These are phyloP conservation scores for Extremus antarcticus DNA, from an alignment of 495 filamentous ascomycete genomes.

Conservation along the genomic window DNA sequence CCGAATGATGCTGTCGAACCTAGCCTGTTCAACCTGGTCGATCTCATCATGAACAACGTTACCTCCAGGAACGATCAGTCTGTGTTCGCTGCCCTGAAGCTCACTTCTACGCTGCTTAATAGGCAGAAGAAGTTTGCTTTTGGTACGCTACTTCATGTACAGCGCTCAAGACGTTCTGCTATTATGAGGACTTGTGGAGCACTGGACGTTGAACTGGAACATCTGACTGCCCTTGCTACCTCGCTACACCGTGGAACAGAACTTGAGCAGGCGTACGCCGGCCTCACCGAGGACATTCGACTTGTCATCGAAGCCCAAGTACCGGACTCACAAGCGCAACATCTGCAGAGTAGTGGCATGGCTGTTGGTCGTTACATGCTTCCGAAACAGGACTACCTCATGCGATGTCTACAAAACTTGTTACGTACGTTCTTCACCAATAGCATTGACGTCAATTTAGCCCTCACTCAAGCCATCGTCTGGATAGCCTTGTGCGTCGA, in stretches of 20 bases:
- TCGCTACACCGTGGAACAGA: conserved; percentile 60
- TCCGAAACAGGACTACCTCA: conserved; percentile 50
- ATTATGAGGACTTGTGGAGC: conserved; percentile 61
- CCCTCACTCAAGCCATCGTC: conserved; percentile 69
- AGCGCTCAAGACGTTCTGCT: conserved; percentile 25
- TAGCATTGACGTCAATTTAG: conserved; percentile 78
- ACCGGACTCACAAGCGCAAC: background rate
- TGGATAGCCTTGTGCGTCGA: conserved; percentile 74
- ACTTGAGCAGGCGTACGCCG: conserved; percentile 69
- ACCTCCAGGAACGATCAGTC: conserved; percentile 78
- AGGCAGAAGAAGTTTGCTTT: conserved; percentile 79
- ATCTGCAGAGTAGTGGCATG: background rate
- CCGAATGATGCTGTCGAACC: conserved; percentile 64
- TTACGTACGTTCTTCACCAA: conserved; percentile 77
- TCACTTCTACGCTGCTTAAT: conserved; percentile 72
- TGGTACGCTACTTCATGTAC: conserved; percentile 53
- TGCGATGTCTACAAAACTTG: conserved; percentile 57
- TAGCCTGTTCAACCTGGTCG: conserved; percentile 81
- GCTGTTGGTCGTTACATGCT: conserved; percentile 8
- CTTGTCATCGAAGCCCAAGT: conserved; percentile 50
- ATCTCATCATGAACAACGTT: conserved; percentile 80
- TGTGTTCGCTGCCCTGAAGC: conserved; percentile 72
- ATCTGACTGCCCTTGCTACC: conserved; percentile 59
- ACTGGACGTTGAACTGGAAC: conserved; percentile 67
- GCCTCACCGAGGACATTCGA: conserved; percentile 53